Evolutionary conservation across 2,329 filamentous ascomycete genomes (phyloP).

Genomic region (Stenocarpella maydis): DNA sequence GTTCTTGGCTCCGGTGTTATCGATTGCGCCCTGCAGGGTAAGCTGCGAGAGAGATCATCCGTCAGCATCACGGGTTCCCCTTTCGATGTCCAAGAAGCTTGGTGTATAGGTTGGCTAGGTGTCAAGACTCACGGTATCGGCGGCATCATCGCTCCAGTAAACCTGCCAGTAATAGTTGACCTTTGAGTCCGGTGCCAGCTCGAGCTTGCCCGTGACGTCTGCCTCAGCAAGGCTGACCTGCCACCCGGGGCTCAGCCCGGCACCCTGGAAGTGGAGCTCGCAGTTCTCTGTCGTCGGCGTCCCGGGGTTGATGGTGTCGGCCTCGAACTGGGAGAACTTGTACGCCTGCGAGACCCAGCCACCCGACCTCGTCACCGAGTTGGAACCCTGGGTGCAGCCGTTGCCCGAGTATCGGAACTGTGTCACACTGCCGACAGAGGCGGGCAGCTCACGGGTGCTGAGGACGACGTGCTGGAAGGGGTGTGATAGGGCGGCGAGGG

Average conservation of each 20-base stretch:
- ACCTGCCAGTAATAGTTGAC: slow-evolving; percentile 47
- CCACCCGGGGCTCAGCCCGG: slow-evolving; percentile 47
- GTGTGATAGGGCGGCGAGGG: slow-evolving; percentile 36
- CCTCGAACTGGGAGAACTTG: slow-evolving; percentile 40
- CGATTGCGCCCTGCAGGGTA: slow-evolving; percentile 43
- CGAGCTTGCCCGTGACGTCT: slow-evolving; percentile 44
- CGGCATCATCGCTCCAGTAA: slow-evolving; percentile 49
- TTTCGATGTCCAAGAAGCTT: background rate
- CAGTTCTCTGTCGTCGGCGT: slow-evolving; percentile 46
- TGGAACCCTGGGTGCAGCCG: slow-evolving; percentile 46
- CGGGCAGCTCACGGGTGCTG: slow-evolving; percentile 35
- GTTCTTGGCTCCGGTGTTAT: slow-evolving; percentile 37
- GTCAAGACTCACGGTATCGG: slow-evolving; percentile 42
- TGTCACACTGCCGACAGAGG: slow-evolving; percentile 41
- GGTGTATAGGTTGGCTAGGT: too few relatives aligned
- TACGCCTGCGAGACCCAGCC: slow-evolving; percentile 43
- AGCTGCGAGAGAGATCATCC: slow-evolving; percentile 35
- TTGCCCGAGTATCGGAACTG: slow-evolving; percentile 48
- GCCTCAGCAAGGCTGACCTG: slow-evolving; percentile 49
- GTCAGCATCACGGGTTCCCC: background rate
- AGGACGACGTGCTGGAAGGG: slow-evolving; percentile 8
- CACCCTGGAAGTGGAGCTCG: slow-evolving; percentile 47
- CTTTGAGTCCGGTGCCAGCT: slow-evolving; percentile 35
- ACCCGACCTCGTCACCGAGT: slow-evolving; percentile 45
- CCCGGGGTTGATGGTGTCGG: slow-evolving; percentile 20